These are phyloP conservation scores for Antitrichia curtipendula DNA, from an alignment of 225 moss, liverwort and hornwort genomes.

Conservation along the genomic window DNA sequence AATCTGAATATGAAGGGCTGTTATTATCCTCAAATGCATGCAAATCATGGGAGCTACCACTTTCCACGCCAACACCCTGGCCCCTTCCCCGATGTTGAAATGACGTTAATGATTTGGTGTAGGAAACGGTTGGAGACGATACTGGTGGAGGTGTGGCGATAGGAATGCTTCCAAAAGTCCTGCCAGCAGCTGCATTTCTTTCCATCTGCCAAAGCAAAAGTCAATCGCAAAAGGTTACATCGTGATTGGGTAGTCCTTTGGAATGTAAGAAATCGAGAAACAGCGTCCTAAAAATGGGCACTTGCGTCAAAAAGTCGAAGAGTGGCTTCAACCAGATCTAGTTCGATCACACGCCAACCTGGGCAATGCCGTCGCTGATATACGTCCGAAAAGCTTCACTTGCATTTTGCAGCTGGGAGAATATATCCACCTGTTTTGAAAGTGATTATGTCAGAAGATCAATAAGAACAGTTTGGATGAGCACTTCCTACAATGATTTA, in stretches of 20 bases:
- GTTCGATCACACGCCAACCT: slow-evolving; percentile 14
- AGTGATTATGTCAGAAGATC: neutral
- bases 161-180: slow-evolving; percentile 70
- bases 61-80: slow-evolving; percentile 23
- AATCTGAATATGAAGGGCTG: neutral
- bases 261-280: neutral
- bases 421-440: slow-evolving; percentile 70
- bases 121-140: slow-evolving; percentile 31
- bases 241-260: neutral
- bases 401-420: slow-evolving; percentile 95
- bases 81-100: slow-evolving; percentile 20
- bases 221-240: neutral
- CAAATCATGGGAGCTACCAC: slow-evolving; percentile 13
- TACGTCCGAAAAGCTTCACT: slow-evolving; percentile 96
- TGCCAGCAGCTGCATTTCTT: slow-evolving; percentile 78
- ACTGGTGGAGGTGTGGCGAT: slow-evolving; percentile 73
- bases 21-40: slow-evolving; percentile 22
- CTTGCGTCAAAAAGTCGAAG: neutral
- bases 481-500: too few species aligned
- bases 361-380: slow-evolving; percentile 88
- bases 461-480: neutral
- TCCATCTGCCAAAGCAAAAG: slow-evolving; percentile 47
- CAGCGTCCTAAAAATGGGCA: neutral
- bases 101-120: slow-evolving; percentile 20
- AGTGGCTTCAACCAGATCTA: neutral